A percentile compares a stretch with the other conserved stretches of the same genome.
Evolutionary conservation across 495 filamentous ascomycete genomes (phyloP).

Genomic region (Terfezia boudieri): DNA sequence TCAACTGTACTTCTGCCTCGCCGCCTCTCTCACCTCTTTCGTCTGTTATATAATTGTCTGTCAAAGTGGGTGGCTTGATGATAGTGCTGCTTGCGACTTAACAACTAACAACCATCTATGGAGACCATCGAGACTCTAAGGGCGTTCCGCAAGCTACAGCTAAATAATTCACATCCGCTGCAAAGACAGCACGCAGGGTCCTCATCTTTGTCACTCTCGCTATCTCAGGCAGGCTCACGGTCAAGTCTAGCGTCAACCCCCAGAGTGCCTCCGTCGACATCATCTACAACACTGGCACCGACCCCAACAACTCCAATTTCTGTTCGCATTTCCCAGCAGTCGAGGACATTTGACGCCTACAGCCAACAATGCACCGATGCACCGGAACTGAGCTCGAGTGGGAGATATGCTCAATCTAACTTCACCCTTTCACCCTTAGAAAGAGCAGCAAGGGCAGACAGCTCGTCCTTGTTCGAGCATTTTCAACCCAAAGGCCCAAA

Average conservation of each 20-base stretch:
- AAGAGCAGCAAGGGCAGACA: neutral
- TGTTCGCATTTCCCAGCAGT: neutral
- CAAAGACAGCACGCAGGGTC: neutral
- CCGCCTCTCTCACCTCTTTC: too few relatives aligned
- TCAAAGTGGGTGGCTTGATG: too few relatives aligned
- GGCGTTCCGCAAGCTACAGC: too few relatives aligned
- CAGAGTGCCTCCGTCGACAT: neutral
- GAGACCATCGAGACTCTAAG: too few relatives aligned
- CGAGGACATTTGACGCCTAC: neutral
- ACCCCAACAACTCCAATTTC: neutral
- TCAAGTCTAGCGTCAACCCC: neutral
- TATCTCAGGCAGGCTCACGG: neutral
- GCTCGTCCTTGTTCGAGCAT: neutral
- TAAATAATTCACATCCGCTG: too few relatives aligned
- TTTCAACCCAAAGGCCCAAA: neutral
- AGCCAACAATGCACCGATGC: neutral
- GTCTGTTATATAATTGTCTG: too few relatives aligned
- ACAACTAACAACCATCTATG: too few relatives aligned
- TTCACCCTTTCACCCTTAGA: neutral
- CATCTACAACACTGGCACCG: neutral
- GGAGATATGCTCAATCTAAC: neutral
- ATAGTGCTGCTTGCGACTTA: too few relatives aligned
- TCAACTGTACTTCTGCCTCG: too few relatives aligned
- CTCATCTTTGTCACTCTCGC: neutral
- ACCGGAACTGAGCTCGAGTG: neutral